Conservation (phyloP, 768 basidiomycete genomes). For the Clitopilus hobsonii region DNA sequence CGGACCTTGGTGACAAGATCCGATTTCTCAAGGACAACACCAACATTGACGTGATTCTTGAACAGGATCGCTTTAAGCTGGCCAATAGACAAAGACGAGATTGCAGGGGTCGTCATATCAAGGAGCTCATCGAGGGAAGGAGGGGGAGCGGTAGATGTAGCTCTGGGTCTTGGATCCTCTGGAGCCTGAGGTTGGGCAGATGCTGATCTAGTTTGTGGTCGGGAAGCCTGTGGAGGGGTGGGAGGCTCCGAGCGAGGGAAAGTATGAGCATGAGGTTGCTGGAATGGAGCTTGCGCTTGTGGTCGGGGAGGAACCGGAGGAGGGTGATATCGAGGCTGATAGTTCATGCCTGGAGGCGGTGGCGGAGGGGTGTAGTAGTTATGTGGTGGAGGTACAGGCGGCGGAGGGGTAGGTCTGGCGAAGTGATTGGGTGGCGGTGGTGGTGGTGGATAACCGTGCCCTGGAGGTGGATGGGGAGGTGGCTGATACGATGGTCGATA, state of each 20-base stretch:
- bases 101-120: conserved; percentile 47
- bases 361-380: conserved; percentile 19
- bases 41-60: conserved; percentile 76
- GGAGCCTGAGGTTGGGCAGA: conserved; percentile 12
- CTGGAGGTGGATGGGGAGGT: conserved; percentile 13
- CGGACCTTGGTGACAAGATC: conserved; percentile 75
- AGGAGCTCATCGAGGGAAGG: conserved; percentile 72
- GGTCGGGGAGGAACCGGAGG: conserved; percentile 15
- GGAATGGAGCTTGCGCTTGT: conserved; percentile 9
- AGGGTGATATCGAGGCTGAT: conserved; percentile 9
- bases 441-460: conserved; percentile 8
- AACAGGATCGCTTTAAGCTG: conserved; percentile 77
- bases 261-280: conserved; percentile 7
- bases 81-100: conserved; percentile 62
- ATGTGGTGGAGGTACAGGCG: conserved; percentile 17
- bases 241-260: conserved; percentile 11
- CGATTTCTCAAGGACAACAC: conserved; percentile 79
- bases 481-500: background rate
- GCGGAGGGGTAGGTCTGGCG: conserved; percentile 14
- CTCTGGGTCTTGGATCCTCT: conserved; percentile 33
- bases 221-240: conserved; percentile 19
- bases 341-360: conserved; percentile 18
- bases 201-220: conserved; percentile 12
- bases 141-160: conserved; percentile 36
- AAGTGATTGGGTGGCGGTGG: conserved; percentile 16